phyloP scores from a whole-genome alignment of 352 stramenopile genomes.

The Phytopythium aichiense region DNA sequence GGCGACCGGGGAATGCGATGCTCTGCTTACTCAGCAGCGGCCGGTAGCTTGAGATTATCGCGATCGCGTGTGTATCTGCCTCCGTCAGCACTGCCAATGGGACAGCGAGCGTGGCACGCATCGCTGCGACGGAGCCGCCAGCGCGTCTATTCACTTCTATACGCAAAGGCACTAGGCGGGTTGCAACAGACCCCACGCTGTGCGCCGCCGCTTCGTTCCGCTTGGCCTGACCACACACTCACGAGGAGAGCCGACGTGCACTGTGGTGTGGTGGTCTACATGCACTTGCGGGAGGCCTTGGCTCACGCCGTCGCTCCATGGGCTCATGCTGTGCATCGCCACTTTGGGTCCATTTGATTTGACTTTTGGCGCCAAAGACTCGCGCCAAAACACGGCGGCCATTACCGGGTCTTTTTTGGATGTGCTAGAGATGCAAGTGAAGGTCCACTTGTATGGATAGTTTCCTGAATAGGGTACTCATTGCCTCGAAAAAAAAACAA shows the following conservation, averaged over 20 bases:
- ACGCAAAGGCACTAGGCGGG: not conserved
- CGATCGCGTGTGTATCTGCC: not conserved
- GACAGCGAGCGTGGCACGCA: not conserved
- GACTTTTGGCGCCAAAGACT: not conserved
- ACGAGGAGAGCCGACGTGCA: no score
- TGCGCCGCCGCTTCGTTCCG: no score
- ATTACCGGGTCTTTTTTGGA: not conserved
- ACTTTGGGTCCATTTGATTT: not conserved
- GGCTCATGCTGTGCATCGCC: not conserved
- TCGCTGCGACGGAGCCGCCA: not conserved
- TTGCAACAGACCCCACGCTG: no score
- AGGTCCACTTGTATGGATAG: not conserved
- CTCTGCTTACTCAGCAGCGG: not conserved
- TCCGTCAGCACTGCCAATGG: not conserved
- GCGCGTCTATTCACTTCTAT: not conserved
- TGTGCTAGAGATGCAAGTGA: not conserved
- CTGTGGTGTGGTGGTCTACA: no score
- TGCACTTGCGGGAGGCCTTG: no score
- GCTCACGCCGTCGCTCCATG: no score
- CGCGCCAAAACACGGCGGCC: not conserved
- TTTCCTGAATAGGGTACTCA: not conserved
- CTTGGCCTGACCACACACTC: no score
- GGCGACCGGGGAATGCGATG: not conserved
- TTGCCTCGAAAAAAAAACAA: not conserved
- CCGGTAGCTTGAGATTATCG: no score